Evolutionary conservation across 2,329 filamentous ascomycete genomes (phyloP).

Genomic region (Alternaria sp.): DNA sequence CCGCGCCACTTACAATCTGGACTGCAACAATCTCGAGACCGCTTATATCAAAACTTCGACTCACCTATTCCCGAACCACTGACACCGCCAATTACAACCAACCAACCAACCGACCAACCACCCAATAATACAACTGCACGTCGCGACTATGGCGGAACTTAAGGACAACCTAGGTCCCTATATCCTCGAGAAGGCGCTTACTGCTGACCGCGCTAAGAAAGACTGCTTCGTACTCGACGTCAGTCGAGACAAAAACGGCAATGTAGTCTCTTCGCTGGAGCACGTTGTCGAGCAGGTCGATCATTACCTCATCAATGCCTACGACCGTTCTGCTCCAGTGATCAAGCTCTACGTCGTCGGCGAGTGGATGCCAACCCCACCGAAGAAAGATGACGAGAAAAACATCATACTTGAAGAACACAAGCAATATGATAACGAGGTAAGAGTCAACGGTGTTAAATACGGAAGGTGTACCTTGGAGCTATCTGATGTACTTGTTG

Average conservation of each 20-base stretch:
- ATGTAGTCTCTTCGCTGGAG: conserved; percentile 19
- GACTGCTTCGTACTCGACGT: conserved; percentile 33
- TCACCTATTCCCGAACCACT: not conserved
- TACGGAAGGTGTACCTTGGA: not conserved
- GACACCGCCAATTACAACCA: not conserved
- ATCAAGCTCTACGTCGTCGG: conserved; percentile 42
- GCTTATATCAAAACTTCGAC: not conserved
- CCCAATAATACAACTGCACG: not conserved
- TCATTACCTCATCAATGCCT: conserved; percentile 10
- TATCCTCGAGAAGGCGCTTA: conserved; percentile 19
- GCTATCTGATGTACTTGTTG: not conserved
- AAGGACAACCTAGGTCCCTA: conserved; percentile 23
- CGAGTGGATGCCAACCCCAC: conserved; percentile 25
- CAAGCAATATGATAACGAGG: not conserved
- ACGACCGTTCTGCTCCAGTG: not conserved
- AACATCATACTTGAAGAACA: not conserved
- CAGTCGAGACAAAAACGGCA: conserved; percentile 17
- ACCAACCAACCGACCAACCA: not conserved
- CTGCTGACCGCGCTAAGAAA: conserved; percentile 15
- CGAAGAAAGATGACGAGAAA: not conserved
- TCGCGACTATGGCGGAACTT: conserved; percentile 23
- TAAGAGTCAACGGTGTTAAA: not conserved
- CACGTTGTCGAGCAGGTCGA: conserved; percentile 18
- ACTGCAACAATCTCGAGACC: not conserved
- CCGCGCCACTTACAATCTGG: not conserved